Base-by-base conservation (phyloP, 169 alveolate genomes). In the Cryptosporidium ubiquitum region DNA sequence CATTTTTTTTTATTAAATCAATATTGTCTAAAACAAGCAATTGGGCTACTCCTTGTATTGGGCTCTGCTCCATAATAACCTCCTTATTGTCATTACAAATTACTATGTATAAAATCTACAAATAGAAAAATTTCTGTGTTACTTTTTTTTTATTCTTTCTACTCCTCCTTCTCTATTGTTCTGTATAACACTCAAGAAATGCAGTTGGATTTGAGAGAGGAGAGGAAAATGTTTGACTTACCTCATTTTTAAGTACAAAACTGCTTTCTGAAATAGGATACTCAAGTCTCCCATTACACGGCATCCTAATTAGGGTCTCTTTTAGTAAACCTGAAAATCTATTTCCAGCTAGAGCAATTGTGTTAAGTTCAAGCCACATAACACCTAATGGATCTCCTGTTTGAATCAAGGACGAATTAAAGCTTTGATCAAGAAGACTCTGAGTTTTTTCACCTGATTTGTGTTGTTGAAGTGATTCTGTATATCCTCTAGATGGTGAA, bases 401-500 rank as follows among this genome's bases (percentile, higher is more conserved):
- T 18, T 51, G 74, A 12, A 79, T 12, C 5, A 47, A 12, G 2
- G 23, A 18, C 0, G 47, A 18, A n/a, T 69, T 42, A 23, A 29
- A 69, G 42, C 64, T 42, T 44, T 40, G 20, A 6, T 69, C 64
- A 14, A 69, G 14, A 6, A 47, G n/a, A 39, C 35, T 44, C 35
- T 0, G 44, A 69, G 58, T 44, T 7, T 47, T 23, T 6, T 42
- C 4, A 0, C 23, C 40, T 4, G 29, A 55, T 6, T 73, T 35
- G n/a, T 29, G 4, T 44, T 61, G 61, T 18, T 37, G 37, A 4
- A 79, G 39, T 9, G 64, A 39, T 33, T 79, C 89, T 12, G 73
- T 61, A 31, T 60, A 79, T 3, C 89, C 89, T 58, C 89, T 79
- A 31, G 70, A 31, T 7, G 89, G 75, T 18, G 89, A 58, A 18